Percentiles rank a stretch among this genome's conserved stretches.
These are phyloP conservation scores for Ceratobasidium sp. DNA, from an alignment of 1,284 basidiomycete species.

Conservation along the genomic window DNA sequence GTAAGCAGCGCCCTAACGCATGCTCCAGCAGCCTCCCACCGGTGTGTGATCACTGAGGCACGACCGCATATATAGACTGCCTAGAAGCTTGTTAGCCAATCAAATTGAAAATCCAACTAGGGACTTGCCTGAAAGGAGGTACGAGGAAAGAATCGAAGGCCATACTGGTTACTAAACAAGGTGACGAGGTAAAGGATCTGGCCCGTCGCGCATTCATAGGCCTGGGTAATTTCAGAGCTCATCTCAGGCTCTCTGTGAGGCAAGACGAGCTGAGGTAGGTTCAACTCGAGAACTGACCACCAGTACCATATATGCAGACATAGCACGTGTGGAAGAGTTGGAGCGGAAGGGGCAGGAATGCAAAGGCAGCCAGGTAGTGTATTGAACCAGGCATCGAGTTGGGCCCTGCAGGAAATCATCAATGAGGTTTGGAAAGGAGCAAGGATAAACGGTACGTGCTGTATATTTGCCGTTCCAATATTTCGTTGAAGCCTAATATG, in stretches of 20 bases:
- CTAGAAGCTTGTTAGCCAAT: too few species aligned
- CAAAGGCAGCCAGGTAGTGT: slow-evolving; percentile 56
- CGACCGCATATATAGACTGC: too few species aligned
- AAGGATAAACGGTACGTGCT: background rate
- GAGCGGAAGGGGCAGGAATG: slow-evolving; percentile 57
- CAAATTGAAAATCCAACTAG: too few species aligned
- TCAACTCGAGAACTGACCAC: slow-evolving; percentile 69
- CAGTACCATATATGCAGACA: slow-evolving; percentile 68
- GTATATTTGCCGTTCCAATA: background rate
- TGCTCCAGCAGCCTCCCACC: too few species aligned
- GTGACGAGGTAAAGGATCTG: slow-evolving; percentile 64
- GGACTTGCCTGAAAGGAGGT: slow-evolving; percentile 20
- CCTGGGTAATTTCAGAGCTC: slow-evolving; percentile 50
- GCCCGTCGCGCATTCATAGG: slow-evolving; percentile 68
- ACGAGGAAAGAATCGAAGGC: slow-evolving; percentile 21
- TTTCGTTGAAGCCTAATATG: background rate
- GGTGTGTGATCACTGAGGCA: too few species aligned
- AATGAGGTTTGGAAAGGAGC: background rate
- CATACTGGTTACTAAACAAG: slow-evolving; percentile 25
- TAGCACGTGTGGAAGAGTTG: slow-evolving; percentile 64
- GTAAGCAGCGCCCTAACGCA: too few species aligned
- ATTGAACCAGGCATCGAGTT: slow-evolving; percentile 67
- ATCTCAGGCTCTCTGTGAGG: slow-evolving; percentile 43
- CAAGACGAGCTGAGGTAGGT: slow-evolving; percentile 57
- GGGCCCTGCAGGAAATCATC: slow-evolving; percentile 52